These are phyloP conservation scores for Nemophila menziesii DNA, from an alignment of 257 asterid genomes.

Conservation along the genomic window DNA sequence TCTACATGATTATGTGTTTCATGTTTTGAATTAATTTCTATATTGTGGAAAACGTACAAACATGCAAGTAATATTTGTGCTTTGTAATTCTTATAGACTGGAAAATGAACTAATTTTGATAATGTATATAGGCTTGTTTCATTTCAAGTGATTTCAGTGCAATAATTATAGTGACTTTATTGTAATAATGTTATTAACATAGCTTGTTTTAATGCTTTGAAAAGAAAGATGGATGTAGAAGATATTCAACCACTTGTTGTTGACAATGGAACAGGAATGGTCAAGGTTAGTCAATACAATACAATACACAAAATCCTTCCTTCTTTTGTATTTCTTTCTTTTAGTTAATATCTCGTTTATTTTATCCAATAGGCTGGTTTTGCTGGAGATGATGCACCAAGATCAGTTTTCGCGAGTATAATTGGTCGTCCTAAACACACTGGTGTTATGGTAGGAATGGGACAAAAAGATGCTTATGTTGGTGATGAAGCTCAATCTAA, in stretches of 20 bases:
- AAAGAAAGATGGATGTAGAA: constrained; percentile 28
- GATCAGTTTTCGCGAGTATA: constrained; percentile 39
- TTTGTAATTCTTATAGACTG: no score
- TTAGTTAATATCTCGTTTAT: neutral
- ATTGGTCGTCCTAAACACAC: constrained; percentile 42
- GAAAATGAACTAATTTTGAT: no score
- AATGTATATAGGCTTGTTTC: no score
- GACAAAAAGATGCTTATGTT: constrained; percentile 41
- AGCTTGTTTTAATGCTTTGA: neutral
- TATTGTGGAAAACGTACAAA: no score
- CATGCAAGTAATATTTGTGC: no score
- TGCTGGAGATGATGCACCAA: constrained; percentile 45
- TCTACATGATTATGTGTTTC: no score
- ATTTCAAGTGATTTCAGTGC: no score
- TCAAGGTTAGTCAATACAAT: constrained; percentile 16
- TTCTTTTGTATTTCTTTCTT: neutral
- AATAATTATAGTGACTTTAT: no score
- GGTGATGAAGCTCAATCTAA: constrained; percentile 44
- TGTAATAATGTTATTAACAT: neutral
- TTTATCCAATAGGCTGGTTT: constrained; percentile 25
- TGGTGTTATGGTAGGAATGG: constrained; percentile 46
- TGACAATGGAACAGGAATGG: constrained; percentile 40
- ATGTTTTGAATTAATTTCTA: no score
- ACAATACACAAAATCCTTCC: no score
- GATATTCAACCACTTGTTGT: constrained; percentile 35